Evolutionary conservation across 2,329 filamentous ascomycete genomes (phyloP), one percentile per base, ranked within the genome.

Genomic region (Shiraia sp.): DNA sequence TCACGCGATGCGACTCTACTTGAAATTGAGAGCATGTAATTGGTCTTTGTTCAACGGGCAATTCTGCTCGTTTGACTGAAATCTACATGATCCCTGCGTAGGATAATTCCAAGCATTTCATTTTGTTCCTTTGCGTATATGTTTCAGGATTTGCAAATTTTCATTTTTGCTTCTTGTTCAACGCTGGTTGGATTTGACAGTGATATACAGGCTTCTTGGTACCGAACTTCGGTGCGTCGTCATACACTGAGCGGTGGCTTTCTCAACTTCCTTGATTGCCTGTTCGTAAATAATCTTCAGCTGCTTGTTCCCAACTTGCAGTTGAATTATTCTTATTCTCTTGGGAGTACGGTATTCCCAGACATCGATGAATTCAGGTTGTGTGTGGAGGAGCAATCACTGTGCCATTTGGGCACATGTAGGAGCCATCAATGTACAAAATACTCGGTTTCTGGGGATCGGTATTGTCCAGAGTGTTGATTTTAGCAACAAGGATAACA

Each of bases 401-500:
- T 12, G 25, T 36, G 9, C 45, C 47, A 15, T 48, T 44, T 3
- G 53, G 36, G 0, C 32, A 35, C 26, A 53, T 53, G 25, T 61
- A 67, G 3, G 37, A 36, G 19, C 65, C 61, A 15, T 65, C 42
- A 12, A 63, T 51, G 35, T 68, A 68, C 4, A 56, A 31, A 2
- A 68, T 45, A 3, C 57, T 53, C 13, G 47, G 35, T 4, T 32
- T 31, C 2, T 38, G 32, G 3, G 22, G 16, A 10, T 13, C 15
- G 14, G 19, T 49, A 1, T 29, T 19, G 6, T 47, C 40, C 16
- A 63, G 26, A 7, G 31, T 42, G 6, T 45, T 42, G 13, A 78
- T 67, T 33, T 68, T 61, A n/a, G 73, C 76, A 36, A 78, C 66
- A 1, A 74, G 63, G 15, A 79, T 67, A 23, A 73, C 57, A 49